These are phyloP conservation scores for Crucihimalaya himalaica DNA, from an alignment of 345 rosid species.

Conservation along the genomic window DNA sequence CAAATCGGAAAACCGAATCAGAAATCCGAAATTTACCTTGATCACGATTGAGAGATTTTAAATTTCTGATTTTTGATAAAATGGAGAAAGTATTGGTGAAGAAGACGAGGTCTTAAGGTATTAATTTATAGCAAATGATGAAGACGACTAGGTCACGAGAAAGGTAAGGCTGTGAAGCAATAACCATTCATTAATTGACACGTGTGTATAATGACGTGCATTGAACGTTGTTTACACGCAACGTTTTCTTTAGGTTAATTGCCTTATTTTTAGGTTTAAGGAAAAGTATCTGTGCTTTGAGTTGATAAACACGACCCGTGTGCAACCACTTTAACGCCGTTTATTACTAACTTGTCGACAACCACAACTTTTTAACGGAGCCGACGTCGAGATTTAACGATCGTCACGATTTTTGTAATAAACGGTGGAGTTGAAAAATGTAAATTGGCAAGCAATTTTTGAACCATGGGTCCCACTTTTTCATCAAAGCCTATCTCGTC, in stretches of 20 bases:
- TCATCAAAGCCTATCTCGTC: not conserved
- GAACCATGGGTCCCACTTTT: not conserved
- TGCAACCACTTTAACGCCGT: slow-evolving; percentile 27
- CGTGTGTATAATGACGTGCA: slow-evolving; percentile 14
- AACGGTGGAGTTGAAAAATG: slow-evolving; percentile 17
- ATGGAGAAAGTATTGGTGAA: slow-evolving; percentile 3
- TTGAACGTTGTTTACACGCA: slow-evolving; percentile 32
- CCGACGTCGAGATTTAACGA: slow-evolving; percentile 15
- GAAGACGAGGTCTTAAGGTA: not conserved
- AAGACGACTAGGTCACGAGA: slow-evolving; percentile 35
- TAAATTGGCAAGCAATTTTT: slow-evolving; percentile 16
- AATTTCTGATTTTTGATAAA: not conserved
- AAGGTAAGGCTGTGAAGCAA: slow-evolving; percentile 22
- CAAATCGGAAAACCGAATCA: not conserved
- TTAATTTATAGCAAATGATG: slow-evolving; percentile 26
- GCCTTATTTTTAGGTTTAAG: not conserved
- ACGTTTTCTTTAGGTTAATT: not conserved
- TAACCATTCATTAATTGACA: not conserved
- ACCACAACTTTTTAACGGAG: slow-evolving; percentile 20
- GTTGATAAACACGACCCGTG: slow-evolving; percentile 31
- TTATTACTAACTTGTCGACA: not conserved
- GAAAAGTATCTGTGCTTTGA: slow-evolving; percentile 37
- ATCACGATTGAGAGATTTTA: not conserved
- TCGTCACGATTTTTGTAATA: slow-evolving; percentile 22
- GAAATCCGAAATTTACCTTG: slow-evolving; percentile 20